These are phyloP conservation scores for Heterobasidion irregulare DNA, from an alignment of 1,284 basidiomycete species.

Conservation along the genomic window DNA sequence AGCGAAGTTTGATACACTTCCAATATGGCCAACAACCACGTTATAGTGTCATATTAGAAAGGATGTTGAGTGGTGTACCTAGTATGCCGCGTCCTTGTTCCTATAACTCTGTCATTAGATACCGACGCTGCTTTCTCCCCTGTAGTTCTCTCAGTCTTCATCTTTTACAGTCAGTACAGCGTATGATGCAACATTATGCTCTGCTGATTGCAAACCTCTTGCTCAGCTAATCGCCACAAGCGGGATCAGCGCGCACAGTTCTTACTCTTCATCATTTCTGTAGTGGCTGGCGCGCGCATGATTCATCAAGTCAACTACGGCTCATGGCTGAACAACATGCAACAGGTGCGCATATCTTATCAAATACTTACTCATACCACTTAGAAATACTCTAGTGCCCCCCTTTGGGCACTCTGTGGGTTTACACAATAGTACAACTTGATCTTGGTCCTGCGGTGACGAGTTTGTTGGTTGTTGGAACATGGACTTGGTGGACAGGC, in stretches of 20 bases:
- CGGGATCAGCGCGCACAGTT: slow-evolving; percentile 40
- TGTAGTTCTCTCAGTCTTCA: slow-evolving; percentile 60
- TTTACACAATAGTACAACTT: slow-evolving; percentile 62
- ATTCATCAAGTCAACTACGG: slow-evolving; percentile 63
- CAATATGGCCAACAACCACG: slow-evolving; percentile 60
- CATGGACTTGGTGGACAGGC: slow-evolving; percentile 53
- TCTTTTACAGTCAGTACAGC: slow-evolving; percentile 63
- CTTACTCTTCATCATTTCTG: slow-evolving; percentile 47
- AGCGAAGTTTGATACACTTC: slow-evolving; percentile 55
- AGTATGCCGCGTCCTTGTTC: slow-evolving; percentile 37
- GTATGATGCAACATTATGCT: not conserved
- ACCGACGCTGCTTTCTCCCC: slow-evolving; percentile 4
- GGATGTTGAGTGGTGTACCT: slow-evolving; percentile 55
- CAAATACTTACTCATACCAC: not conserved
- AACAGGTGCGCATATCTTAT: slow-evolving; percentile 40
- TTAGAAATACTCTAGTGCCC: slow-evolving; percentile 39
- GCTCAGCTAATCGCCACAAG: slow-evolving; percentile 58
- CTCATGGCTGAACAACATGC: slow-evolving; percentile 60
- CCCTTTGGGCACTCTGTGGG: slow-evolving; percentile 67
- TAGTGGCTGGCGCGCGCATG: slow-evolving; percentile 51
- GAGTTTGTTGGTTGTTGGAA: slow-evolving; percentile 42
- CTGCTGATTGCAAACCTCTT: not conserved
- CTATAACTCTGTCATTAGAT: not conserved
- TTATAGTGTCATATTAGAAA: slow-evolving; percentile 36
- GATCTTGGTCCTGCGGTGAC: slow-evolving; percentile 52